Evolutionary conservation across 1,284 basidiomycete genomes (phyloP), one percentile per base, ranked within the genome.

Genomic region (Puccinia horiana): DNA sequence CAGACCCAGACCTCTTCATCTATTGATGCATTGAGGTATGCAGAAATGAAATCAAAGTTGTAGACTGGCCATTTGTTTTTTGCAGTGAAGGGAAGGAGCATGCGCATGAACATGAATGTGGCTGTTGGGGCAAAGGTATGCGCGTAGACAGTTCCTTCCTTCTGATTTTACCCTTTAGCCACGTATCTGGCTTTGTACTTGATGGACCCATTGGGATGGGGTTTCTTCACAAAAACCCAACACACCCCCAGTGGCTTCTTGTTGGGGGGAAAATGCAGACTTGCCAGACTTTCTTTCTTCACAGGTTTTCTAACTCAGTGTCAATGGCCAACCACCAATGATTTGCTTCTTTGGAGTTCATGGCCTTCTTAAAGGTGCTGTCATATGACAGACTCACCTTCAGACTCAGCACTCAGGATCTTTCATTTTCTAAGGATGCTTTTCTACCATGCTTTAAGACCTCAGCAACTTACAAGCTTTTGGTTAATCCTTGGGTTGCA

Each of bases 181-280:
- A 69, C 65, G 23, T 26, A 44, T 23, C 42, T 23, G 5, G 70
- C 32, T 29, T 73, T 73, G 9, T 58, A 58, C 6, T 20, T 8
- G 20, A 58, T 20, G 6, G 29, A 23, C 29, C 20, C 8, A 58
- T 29, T 29, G 6, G 20, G 23, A 58, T 20, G 6, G 5, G 5
- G 8, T 58, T 23, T 58, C 56, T 73, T 40, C 26, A 49, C 37
- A 73, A 73, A 40, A 29, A 73, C 5, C 44, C 70, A 73, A 18
- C 47, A 16, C 23, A 14, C 44, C 18, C 29, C 44, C 47, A 29
- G 52, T 56, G 73, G 52, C 11, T 20, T 23, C 37, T 26, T 58
- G 18, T 14, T 32, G 18, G 8, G 54, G 20, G 29, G 73, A 35
- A 42, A 32, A 9, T 23, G 20, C 47, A 6, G 54, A 37, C 47